These are phyloP conservation scores for Epicoccum sorghinum DNA, from an alignment of 2,329 filamentous ascomycete genomes.

Conservation along the genomic window DNA sequence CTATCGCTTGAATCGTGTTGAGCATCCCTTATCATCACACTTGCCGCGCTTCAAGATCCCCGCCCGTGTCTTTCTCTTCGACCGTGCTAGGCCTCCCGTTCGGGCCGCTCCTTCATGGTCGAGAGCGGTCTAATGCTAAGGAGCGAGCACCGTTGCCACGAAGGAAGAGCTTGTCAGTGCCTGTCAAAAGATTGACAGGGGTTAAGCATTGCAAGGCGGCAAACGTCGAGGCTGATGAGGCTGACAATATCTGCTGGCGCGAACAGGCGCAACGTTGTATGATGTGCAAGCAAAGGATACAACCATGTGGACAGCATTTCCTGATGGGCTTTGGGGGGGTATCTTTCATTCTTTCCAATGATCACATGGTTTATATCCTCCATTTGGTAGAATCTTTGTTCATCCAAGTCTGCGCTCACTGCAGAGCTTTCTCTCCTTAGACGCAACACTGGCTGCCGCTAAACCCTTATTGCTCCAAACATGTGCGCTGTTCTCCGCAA, in stretches of 20 bases:
- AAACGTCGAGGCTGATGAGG: background rate
- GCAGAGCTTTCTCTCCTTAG: no score
- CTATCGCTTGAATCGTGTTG: background rate
- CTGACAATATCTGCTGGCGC: background rate
- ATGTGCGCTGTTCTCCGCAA: no score
- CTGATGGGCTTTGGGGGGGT: no score
- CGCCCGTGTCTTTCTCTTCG: conserved; percentile 6
- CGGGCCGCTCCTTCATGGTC: conserved; percentile 13
- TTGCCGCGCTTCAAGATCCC: background rate
- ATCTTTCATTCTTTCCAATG: no score
- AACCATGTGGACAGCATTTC: no score
- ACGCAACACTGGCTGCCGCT: no score
- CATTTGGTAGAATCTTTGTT: no score
- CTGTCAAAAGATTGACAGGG: background rate
- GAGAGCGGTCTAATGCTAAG: conserved; percentile 4
- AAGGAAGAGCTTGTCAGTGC: background rate
- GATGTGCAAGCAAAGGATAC: no score
- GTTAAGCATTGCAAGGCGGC: background rate
- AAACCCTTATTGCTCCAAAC: no score
- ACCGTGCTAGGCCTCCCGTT: conserved; percentile 10
- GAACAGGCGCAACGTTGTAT: no score
- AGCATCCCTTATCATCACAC: background rate
- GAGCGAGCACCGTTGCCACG: background rate
- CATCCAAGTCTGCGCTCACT: no score
- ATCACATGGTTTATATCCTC: no score